A percentile compares a stretch with the other conserved stretches of the same genome.
Conservation (phyloP, 2,329 filamentous ascomycete genomes). For the Cladophialophora carrionii region DNA sequence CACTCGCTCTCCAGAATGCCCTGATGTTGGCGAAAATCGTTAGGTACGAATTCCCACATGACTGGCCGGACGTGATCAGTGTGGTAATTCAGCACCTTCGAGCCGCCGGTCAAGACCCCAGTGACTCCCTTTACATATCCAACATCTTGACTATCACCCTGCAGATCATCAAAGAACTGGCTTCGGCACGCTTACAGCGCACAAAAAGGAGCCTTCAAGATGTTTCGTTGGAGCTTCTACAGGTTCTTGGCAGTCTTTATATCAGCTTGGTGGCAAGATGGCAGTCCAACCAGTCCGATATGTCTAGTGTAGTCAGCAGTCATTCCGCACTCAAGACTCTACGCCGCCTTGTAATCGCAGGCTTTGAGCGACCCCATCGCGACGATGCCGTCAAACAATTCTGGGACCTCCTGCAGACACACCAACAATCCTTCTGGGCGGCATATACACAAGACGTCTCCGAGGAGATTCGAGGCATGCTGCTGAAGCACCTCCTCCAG, state of each 20-base stretch:
- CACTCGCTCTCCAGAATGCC: slow-evolving; percentile 83
- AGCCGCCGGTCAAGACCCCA: slow-evolving; percentile 25
- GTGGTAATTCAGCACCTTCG: slow-evolving; percentile 46
- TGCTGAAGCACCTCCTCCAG: slow-evolving; percentile 88
- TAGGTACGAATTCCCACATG: slow-evolving; percentile 82
- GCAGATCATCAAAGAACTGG: slow-evolving; percentile 86
- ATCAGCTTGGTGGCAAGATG: slow-evolving; percentile 66
- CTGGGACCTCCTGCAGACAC: slow-evolving; percentile 76
- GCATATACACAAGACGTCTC: slow-evolving; percentile 60
- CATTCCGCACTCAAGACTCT: slow-evolving; percentile 71
- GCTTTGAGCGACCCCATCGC: slow-evolving; percentile 82
- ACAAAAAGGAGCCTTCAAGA: slow-evolving; percentile 77
- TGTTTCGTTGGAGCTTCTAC: slow-evolving; percentile 80
- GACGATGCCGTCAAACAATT: slow-evolving; percentile 75
- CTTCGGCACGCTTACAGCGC: slow-evolving; percentile 73
- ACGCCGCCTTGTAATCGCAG: slow-evolving; percentile 74
- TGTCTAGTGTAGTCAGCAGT: slow-evolving; percentile 70
- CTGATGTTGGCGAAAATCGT: slow-evolving; percentile 85
- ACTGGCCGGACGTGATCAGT: slow-evolving; percentile 65
- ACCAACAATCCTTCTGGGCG: slow-evolving; percentile 75
- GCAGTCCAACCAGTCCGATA: slow-evolving; percentile 55
- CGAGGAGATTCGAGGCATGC: slow-evolving; percentile 59
- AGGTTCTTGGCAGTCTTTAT: slow-evolving; percentile 77
- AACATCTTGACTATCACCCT: slow-evolving; percentile 57
- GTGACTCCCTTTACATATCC: slow-evolving; percentile 26